Conservation (phyloP, 2,329 filamentous ascomycete genomes). For the Exophiala alcalophila region DNA sequence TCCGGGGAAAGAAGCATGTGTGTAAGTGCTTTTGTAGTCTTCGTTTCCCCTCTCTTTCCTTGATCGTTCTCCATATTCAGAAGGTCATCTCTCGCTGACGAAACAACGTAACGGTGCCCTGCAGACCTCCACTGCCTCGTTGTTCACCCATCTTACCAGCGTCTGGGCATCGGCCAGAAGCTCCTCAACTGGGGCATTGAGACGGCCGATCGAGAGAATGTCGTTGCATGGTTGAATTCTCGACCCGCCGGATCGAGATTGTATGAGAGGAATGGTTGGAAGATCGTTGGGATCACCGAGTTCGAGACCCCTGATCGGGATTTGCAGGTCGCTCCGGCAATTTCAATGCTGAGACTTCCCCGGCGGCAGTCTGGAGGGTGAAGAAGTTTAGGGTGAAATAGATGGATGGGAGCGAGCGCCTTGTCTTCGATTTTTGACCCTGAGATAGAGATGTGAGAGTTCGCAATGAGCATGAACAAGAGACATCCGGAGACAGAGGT, state of each 20-base stretch:
- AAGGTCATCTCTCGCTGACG: background rate
- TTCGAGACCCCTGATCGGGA: slow-evolving; percentile 13
- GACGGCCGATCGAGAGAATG: slow-evolving; percentile 24
- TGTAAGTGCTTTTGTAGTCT: slow-evolving; percentile 17
- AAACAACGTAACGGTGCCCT: background rate
- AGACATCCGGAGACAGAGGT: too few species aligned
- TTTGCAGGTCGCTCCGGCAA: slow-evolving; percentile 12
- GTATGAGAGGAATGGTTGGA: slow-evolving; percentile 24
- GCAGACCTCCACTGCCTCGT: slow-evolving; percentile 24
- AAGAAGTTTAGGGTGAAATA: background rate
- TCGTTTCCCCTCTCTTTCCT: too few species aligned
- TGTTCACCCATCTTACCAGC: slow-evolving; percentile 24
- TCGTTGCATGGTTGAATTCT: slow-evolving; percentile 23
- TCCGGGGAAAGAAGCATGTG: slow-evolving; percentile 27
- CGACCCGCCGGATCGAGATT: slow-evolving; percentile 23
- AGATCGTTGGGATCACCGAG: slow-evolving; percentile 11
- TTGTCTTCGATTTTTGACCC: too few species aligned
- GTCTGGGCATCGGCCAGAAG: slow-evolving; percentile 23
- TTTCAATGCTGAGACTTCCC: slow-evolving; percentile 24
- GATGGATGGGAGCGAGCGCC: too few species aligned
- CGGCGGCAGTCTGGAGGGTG: background rate
- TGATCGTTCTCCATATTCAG: background rate
- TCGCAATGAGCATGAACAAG: too few species aligned
- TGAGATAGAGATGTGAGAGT: too few species aligned
- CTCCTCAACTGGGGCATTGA: slow-evolving; percentile 24